Conservation (phyloP, 345 rosid species). For the Acer saccharum region DNA sequence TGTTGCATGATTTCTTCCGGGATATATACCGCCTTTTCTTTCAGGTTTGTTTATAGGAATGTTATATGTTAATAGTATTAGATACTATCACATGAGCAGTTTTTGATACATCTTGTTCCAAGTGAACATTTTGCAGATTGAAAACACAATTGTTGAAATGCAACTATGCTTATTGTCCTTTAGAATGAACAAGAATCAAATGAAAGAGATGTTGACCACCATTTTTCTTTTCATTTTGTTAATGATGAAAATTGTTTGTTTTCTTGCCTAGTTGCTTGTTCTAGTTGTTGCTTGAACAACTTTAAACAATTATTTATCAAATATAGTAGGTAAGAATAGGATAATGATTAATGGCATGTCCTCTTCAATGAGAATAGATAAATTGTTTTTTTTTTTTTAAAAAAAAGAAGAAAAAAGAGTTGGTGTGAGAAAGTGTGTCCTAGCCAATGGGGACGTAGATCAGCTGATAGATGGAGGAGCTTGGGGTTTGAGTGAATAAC, state of each 20-base stretch:
- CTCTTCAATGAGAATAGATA: no score
- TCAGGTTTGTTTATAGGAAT: neutral
- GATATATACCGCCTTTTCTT: slow-evolving; percentile 27
- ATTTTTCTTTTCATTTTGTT: neutral
- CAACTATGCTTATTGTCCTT: neutral
- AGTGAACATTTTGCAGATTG: neutral
- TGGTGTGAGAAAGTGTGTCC: no score
- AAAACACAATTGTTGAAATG: no score
- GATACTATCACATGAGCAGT: neutral
- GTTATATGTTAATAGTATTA: neutral
- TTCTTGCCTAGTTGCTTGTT: neutral
- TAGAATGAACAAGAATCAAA: neutral
- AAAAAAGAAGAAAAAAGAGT: no score
- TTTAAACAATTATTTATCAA: no score
- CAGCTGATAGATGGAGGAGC: no score
- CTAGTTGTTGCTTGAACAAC: no score
- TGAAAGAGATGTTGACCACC: neutral
- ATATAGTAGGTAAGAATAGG: neutral
- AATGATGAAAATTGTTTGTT: neutral
- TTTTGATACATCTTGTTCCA: neutral
- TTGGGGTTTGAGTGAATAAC: no score
- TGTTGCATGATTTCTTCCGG: slow-evolving; percentile 46
- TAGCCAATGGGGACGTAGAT: no score
- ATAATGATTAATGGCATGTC: neutral
- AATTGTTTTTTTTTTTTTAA: no score